Percentiles rank a stretch among this genome's conserved stretches.
Evolutionary conservation across 768 basidiomycete species (phyloP).

Genomic region (Lactarius hengduanensis): DNA sequence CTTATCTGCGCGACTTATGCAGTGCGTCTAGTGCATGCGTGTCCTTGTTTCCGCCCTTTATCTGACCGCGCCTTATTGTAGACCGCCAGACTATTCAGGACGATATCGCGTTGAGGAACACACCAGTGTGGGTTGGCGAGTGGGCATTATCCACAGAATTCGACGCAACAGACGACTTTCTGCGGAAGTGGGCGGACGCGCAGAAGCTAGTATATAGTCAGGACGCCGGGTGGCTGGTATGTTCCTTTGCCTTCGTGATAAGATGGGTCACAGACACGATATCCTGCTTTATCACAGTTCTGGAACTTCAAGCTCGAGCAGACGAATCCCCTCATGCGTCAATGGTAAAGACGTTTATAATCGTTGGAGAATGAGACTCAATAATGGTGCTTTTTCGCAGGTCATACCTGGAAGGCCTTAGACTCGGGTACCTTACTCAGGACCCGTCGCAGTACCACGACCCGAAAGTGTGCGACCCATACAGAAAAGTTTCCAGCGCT

Average conservation of each 20-base stretch:
- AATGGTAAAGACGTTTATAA: conserved; percentile 50
- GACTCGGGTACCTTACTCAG: conserved; percentile 57
- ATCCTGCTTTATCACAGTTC: conserved; percentile 38
- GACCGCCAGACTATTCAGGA: conserved; percentile 57
- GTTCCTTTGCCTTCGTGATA: conserved; percentile 30
- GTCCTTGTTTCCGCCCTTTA: not conserved
- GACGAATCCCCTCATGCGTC: conserved; percentile 50
- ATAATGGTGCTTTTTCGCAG: conserved; percentile 36
- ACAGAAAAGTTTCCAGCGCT: conserved; percentile 30
- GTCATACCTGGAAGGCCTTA: conserved; percentile 67
- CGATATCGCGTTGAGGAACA: conserved; percentile 46
- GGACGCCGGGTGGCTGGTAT: conserved; percentile 64
- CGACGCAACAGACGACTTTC: conserved; percentile 56
- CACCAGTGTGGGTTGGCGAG: conserved; percentile 56
- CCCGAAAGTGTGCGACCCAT: conserved; percentile 62
- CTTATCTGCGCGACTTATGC: conserved; percentile 68
- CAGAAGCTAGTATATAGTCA: conserved; percentile 65
- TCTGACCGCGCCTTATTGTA: conserved; percentile 31
- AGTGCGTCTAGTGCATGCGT: conserved; percentile 45
- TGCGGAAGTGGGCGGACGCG: conserved; percentile 69
- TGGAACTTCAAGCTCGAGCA: conserved; percentile 78
- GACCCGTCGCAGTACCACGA: conserved; percentile 58
- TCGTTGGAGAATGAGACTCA: not conserved
- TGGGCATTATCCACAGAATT: conserved; percentile 68
- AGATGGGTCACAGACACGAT: not conserved